Evolutionary conservation across 2,329 filamentous ascomycete species (phyloP).

Genomic region (Sclerotinia minor): DNA sequence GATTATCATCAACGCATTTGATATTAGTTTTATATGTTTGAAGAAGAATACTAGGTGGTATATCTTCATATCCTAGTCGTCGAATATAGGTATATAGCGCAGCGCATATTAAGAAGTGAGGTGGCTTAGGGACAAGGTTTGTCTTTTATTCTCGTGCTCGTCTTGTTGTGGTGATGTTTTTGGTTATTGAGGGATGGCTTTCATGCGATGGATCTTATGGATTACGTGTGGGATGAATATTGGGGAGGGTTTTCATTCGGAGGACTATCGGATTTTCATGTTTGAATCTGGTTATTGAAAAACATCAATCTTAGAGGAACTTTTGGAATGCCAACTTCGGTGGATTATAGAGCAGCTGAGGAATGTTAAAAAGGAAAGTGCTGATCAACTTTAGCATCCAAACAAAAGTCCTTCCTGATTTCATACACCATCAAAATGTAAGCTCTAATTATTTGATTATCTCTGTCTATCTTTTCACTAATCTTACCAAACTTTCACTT

Average conservation of each 20-base stretch:
- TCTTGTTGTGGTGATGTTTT: neutral
- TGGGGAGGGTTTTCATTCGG: neutral
- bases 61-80: neutral
- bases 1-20: neutral
- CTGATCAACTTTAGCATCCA: slow-evolving; percentile 2
- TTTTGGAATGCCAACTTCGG: neutral
- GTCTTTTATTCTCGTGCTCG: neutral
- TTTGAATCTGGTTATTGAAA: neutral
- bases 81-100: neutral
- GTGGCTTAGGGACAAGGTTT: slow-evolving; percentile 1
- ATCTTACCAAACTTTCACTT: neutral
- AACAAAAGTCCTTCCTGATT: slow-evolving; percentile 11
- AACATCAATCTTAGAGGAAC: neutral
- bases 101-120: neutral
- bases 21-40: neutral
- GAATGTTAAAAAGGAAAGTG: slow-evolving; percentile 2
- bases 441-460: neutral
- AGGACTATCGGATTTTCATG: neutral
- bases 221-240: neutral
- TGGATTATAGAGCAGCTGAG: too few relatives aligned
- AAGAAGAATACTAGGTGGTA: neutral
- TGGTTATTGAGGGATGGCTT: neutral
- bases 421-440: slow-evolving; percentile 9
- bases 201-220: neutral
- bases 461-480: too few relatives aligned